These are phyloP conservation scores for Epichloe brachyelytri DNA, from an alignment of 2,329 filamentous ascomycete species.

Conservation along the genomic window DNA sequence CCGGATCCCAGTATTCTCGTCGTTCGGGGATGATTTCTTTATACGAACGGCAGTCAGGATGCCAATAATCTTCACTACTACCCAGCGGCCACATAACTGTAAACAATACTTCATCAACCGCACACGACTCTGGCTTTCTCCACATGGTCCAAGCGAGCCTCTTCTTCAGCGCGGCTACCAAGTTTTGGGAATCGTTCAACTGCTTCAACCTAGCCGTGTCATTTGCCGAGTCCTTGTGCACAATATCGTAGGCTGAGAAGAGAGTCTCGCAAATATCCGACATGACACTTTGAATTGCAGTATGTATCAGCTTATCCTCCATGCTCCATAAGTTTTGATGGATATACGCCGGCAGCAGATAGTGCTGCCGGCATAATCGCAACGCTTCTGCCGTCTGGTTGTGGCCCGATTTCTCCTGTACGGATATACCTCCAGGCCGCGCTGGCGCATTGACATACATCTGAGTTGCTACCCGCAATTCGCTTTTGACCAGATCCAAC, in stretches of 20 bases:
- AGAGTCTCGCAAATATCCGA: constrained; percentile 24
- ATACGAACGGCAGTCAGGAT: constrained; percentile 19
- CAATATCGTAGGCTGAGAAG: constrained; percentile 8
- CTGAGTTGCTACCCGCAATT: constrained; percentile 11
- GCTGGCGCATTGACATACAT: constrained; percentile 24
- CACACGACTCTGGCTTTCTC: constrained; percentile 43
- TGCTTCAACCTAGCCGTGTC: neutral
- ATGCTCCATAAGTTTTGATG: constrained; percentile 18
- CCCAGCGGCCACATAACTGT: constrained; percentile 55
- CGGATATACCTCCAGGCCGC: constrained; percentile 11
- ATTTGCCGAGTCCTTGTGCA: neutral
- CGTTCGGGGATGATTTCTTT: constrained; percentile 11
- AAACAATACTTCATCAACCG: constrained; percentile 40
- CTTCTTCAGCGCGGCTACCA: constrained; percentile 22
- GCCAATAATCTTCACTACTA: constrained; percentile 36
- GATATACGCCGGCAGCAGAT: constrained; percentile 20
- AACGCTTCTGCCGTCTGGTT: constrained; percentile 26
- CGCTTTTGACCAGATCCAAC: constrained; percentile 16
- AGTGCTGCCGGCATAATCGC: constrained; percentile 32
- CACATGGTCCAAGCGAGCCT: constrained; percentile 47
- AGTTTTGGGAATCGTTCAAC: neutral
- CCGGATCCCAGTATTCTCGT: constrained; percentile 13
- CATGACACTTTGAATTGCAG: constrained; percentile 27
- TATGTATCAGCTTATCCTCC: constrained; percentile 32
- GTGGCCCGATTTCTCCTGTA: constrained; percentile 7